Conservation (phyloP, 176 grass and related monocot genomes). For the Hordeum vulgare region DNA sequence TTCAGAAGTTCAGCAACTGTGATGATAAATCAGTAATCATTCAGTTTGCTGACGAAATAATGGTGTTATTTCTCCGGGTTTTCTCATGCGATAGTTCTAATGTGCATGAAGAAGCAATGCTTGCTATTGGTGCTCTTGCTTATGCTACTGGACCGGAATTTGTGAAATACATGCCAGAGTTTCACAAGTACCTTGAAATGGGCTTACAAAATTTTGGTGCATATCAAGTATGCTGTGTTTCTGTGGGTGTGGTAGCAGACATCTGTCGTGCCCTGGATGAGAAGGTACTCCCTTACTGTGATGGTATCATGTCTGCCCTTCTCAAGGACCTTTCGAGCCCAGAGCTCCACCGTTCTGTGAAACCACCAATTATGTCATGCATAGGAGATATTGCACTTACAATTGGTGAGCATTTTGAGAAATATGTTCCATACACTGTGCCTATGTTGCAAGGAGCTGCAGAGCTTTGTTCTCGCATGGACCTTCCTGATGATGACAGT, state of each 20-base stretch:
- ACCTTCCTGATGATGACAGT: constrained; percentile 46
- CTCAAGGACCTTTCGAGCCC: constrained; percentile 49
- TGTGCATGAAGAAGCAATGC: constrained; percentile 57
- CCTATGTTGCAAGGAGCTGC: constrained; percentile 62
- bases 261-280: constrained; percentile 53
- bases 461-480: constrained; percentile 38
- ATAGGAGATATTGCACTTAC: constrained; percentile 76
- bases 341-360: constrained; percentile 49
- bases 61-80: constrained; percentile 41
- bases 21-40: constrained; percentile 38
- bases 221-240: constrained; percentile 54
- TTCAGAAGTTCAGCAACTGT: constrained; percentile 37
- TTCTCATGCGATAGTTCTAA: constrained; percentile 49
- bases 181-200: constrained; percentile 49
- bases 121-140: constrained; percentile 48
- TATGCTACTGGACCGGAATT: constrained; percentile 51
- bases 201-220: constrained; percentile 53
- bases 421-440: constrained; percentile 48
- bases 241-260: constrained; percentile 55
- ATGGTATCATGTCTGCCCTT: constrained; percentile 51
- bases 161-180: constrained; percentile 56
- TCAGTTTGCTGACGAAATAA: constrained; percentile 53
- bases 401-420: constrained; percentile 68
- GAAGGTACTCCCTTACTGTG: constrained; percentile 47
- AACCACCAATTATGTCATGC: constrained; percentile 63